Percentiles rank a stretch among this genome's conserved stretches.
phyloP scores from a whole-genome alignment of 495 filamentous ascomycete species.

The Aspergillus nidulans region DNA sequence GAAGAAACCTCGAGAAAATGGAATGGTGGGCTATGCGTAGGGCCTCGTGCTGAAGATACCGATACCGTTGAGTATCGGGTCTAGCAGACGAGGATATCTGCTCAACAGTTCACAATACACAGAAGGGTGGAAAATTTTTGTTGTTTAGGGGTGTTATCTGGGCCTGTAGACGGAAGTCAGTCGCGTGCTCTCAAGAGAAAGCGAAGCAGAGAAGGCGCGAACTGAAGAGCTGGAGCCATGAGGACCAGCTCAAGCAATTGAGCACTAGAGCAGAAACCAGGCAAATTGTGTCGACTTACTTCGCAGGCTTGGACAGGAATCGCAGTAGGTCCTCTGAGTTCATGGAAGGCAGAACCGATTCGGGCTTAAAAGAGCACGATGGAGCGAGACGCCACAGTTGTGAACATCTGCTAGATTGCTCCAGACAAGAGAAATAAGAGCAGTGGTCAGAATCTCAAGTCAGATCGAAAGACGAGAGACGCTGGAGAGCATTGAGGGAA shows the following conservation, averaged over 20 bases:
- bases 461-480: not conserved
- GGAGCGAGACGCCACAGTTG: constrained; percentile 33
- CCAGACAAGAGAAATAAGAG: not conserved
- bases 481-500: not conserved
- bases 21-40: constrained; percentile 78
- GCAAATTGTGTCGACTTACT: constrained; percentile 51
- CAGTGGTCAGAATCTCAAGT: not conserved
- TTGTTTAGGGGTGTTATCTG: constrained; percentile 68
- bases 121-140: constrained; percentile 11
- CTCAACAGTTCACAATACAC: constrained; percentile 18
- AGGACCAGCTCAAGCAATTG: no score
- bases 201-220: not conserved
- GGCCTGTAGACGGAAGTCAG: constrained; percentile 53
- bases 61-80: constrained; percentile 90
- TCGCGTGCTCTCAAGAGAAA: not conserved
- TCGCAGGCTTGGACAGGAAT: constrained; percentile 93
- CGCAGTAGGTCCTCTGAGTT: constrained; percentile 87
- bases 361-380: constrained; percentile 35
- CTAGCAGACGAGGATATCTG: constrained; percentile 83
- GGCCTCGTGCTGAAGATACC: constrained; percentile 73
- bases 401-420: constrained; percentile 31
- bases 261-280: not conserved
- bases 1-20: constrained; percentile 73
- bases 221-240: constrained; percentile 1
- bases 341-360: constrained; percentile 61